Conservation (phyloP, 208 protist genomes). For the Naegleria gruberi region DNA sequence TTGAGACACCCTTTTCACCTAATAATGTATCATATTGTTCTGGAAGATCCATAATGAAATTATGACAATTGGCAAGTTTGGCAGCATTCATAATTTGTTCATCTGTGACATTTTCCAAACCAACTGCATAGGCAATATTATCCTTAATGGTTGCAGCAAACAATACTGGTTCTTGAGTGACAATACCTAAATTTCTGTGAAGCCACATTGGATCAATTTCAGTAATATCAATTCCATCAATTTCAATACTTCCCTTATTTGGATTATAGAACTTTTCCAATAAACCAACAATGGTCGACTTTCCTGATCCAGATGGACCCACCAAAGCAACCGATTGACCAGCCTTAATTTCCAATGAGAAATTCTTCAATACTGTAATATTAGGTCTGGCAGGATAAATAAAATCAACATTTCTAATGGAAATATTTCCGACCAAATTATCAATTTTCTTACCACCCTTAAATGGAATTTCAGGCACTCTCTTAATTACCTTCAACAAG, state of each 20-base stretch:
- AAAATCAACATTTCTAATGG: not conserved
- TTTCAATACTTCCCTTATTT: conserved; percentile 42
- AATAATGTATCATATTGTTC: not conserved
- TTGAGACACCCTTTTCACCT: conserved; percentile 36
- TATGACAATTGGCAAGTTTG: conserved; percentile 66
- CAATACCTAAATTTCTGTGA: conserved; percentile 51
- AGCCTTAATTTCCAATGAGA: not conserved
- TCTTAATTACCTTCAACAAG: not conserved
- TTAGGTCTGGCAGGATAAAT: not conserved
- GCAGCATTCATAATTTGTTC: not conserved
- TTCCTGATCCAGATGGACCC: conserved; percentile 10
- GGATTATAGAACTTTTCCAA: conserved; percentile 65
- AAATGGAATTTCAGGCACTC: not conserved
- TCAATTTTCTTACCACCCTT: not conserved
- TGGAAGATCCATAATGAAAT: conserved; percentile 70
- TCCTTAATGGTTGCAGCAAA: not conserved
- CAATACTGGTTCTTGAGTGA: not conserved
- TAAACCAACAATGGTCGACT: not conserved
- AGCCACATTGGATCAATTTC: conserved; percentile 49
- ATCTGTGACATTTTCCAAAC: not conserved
- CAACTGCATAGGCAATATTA: not conserved
- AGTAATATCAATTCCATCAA: conserved; percentile 57
- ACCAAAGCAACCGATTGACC: conserved; percentile 1
- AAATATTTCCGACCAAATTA: not conserved
- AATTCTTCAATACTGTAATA: conserved; percentile 2